Evolutionary conservation across 257 asterid species (phyloP).

Genomic region (Salvia splendens): DNA sequence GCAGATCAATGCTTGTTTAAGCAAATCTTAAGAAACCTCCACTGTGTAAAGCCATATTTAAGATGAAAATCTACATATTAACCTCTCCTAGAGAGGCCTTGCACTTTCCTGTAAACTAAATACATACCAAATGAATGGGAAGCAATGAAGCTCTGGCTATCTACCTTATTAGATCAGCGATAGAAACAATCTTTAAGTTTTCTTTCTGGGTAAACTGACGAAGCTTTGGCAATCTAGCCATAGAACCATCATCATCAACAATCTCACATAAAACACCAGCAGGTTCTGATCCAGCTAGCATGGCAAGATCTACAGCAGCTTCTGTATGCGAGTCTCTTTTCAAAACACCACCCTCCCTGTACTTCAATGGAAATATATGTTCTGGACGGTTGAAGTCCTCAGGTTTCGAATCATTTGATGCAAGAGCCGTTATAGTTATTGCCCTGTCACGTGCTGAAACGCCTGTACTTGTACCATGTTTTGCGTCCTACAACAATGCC

Average conservation of each 20-base stretch:
- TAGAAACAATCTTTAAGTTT: constrained; percentile 73
- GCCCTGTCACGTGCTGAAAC: constrained; percentile 96
- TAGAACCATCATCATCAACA: constrained; percentile 98
- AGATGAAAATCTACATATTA: constrained; percentile 1
- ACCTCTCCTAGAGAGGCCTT: background rate
- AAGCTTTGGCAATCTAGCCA: constrained; percentile 94
- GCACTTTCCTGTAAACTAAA: too few species aligned
- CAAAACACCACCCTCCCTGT: constrained; percentile 91
- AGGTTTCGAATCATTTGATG: constrained; percentile 76
- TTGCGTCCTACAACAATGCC: constrained; percentile 70
- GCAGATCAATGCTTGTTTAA: constrained; percentile 33
- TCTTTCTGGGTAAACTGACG: constrained; percentile 64
- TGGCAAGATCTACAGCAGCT: constrained; percentile 90
- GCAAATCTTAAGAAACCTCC: background rate
- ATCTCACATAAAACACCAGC: constrained; percentile 89
- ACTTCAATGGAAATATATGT: constrained; percentile 91
- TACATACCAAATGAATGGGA: constrained; percentile 9
- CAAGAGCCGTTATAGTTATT: constrained; percentile 78
- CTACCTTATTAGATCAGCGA: constrained; percentile 92
- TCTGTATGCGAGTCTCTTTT: constrained; percentile 99
- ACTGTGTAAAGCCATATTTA: background rate
- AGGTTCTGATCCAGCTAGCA: constrained; percentile 85
- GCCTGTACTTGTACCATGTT: constrained; percentile 90
- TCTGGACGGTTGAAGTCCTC: constrained; percentile 98
- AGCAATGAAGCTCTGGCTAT: background rate